A percentile compares a stretch with the other conserved stretches of the same genome.
These are phyloP conservation scores for Candida neerlandica DNA, from an alignment of 1,139 yeast genomes.

Conservation along the genomic window DNA sequence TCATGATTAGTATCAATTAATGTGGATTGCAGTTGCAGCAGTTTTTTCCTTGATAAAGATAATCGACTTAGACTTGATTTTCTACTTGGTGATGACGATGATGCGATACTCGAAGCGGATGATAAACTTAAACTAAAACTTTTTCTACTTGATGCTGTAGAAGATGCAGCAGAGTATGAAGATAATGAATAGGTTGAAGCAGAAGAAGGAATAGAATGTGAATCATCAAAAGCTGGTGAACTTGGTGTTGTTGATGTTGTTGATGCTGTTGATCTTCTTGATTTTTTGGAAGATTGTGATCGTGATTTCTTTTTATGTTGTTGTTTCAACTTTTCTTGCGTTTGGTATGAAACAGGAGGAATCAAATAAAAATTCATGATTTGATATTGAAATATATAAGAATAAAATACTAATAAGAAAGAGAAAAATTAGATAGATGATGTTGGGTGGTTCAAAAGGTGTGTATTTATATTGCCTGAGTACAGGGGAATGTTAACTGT, in stretches of 20 bases:
- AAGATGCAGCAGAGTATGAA: background rate
- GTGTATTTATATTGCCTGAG: background rate
- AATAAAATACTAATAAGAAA: background rate
- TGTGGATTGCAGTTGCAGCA: background rate
- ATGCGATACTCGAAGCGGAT: background rate
- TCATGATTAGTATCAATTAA: background rate
- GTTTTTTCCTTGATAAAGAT: background rate
- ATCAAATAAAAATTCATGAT: conserved; percentile 22
- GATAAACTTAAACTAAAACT: background rate
- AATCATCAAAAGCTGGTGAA: background rate
- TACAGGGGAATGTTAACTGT: background rate
- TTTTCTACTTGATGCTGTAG: background rate
- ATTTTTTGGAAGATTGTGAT: background rate
- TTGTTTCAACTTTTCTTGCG: conserved; percentile 29
- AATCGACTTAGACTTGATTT: background rate
- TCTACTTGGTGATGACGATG: background rate
- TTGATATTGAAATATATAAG: background rate
- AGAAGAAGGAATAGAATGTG: background rate
- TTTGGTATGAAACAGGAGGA: conserved; percentile 31
- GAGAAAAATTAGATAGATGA: background rate
- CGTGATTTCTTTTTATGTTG: conserved; percentile 9
- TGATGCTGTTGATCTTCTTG: background rate
- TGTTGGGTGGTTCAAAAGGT: background rate
- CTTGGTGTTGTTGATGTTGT: background rate
- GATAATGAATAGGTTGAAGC: background rate